phyloP scores from a whole-genome alignment of 257 asterid species.

The Solanum chmielewskii region DNA sequence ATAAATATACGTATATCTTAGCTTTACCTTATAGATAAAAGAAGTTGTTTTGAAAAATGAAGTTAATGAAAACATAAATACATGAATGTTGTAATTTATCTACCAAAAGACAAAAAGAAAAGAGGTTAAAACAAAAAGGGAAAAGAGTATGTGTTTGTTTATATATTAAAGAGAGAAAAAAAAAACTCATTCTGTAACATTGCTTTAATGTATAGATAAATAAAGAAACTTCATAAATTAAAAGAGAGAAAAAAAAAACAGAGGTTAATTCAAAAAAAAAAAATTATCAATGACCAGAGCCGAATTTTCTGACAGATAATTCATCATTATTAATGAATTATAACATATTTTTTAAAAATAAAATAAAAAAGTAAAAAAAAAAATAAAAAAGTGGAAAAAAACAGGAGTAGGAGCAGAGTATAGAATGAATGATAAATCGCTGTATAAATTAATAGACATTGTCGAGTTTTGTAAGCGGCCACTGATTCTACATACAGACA shows the following conservation, averaged over 20 bases:
- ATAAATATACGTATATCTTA: neutral
- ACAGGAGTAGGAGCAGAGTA: neutral
- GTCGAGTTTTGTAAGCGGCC: slow-evolving; percentile 49
- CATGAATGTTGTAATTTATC: neutral
- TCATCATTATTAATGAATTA: slow-evolving; percentile 5
- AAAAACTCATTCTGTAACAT: slow-evolving; percentile 9
- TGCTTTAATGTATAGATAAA: slow-evolving; percentile 34
- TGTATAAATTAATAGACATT: slow-evolving; percentile 13
- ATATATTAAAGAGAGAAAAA: neutral
- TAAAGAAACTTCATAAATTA: slow-evolving; percentile 4
- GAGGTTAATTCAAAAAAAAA: too few relatives aligned
- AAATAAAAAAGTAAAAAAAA: neutral
- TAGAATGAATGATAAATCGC: slow-evolving; percentile 1
- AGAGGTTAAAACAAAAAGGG: neutral
- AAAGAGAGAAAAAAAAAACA: neutral
- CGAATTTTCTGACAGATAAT: slow-evolving; percentile 38
- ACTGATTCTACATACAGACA: slow-evolving; percentile 34
- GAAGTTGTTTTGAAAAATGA: neutral
- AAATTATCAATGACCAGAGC: slow-evolving; percentile 1
- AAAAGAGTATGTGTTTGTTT: slow-evolving; percentile 3
- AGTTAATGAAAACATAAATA: neutral
- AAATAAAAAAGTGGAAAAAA: neutral
- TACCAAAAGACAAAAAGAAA: neutral
- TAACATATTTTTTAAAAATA: neutral
- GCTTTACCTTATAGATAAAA: neutral